These are phyloP conservation scores for Veloboletus limbatus DNA, from an alignment of 1,284 basidiomycete species.

Conservation along the genomic window DNA sequence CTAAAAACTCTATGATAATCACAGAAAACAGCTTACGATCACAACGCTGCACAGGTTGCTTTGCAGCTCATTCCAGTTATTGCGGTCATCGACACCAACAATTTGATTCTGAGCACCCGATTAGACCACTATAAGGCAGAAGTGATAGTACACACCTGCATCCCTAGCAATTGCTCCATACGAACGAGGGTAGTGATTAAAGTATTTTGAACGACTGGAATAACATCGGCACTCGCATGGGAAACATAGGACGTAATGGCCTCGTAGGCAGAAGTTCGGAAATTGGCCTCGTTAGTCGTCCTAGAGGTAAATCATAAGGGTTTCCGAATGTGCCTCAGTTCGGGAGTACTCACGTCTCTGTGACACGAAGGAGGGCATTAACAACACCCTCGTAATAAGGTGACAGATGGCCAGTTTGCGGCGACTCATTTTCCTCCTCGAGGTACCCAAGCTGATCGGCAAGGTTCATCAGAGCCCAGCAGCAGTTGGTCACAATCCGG, in stretches of 20 bases:
- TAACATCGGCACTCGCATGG: constrained; percentile 79
- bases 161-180: constrained; percentile 84
- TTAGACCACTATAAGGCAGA: constrained; percentile 4
- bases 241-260: constrained; percentile 87
- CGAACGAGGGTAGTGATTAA: constrained; percentile 79
- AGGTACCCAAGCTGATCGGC: constrained; percentile 77
- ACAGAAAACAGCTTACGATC: constrained; percentile 51
- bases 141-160: constrained; percentile 54
- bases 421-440: constrained; percentile 53
- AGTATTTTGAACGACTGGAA: constrained; percentile 82
- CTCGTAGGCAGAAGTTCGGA: constrained; percentile 94
- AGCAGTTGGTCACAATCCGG: constrained; percentile 91
- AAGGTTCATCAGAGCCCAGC: constrained; percentile 96
- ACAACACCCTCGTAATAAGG: constrained; percentile 90
- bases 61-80: constrained; percentile 99
- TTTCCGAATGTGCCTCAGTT: neutral
- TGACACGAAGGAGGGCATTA: constrained; percentile 77
- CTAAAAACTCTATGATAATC: neutral
- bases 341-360: constrained; percentile 66
- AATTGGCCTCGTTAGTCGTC: constrained; percentile 86
- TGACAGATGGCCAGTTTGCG: constrained; percentile 66
- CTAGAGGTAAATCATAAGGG: constrained; percentile 41
- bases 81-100: constrained; percentile 92
- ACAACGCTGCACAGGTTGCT: constrained; percentile 93
- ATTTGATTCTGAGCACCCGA: constrained; percentile 73